These are phyloP conservation scores for Blumeria graminis DNA, from an alignment of 2,329 filamentous ascomycete genomes.

Conservation along the genomic window DNA sequence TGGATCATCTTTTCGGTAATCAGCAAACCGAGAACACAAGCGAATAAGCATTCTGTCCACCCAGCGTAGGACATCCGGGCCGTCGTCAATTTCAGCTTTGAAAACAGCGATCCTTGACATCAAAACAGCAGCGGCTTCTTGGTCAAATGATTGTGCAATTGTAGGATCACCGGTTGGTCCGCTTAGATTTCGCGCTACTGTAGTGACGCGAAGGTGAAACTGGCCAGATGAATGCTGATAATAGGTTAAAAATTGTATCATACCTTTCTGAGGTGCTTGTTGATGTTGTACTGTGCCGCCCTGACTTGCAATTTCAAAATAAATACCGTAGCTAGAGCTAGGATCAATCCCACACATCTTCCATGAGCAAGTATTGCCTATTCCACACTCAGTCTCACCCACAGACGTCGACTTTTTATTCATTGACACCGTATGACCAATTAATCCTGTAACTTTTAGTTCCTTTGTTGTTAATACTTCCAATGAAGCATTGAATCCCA, in stretches of 20 bases:
- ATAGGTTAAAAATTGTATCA: constrained; percentile 97
- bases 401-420: constrained; percentile 98
- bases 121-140: constrained; percentile 87
- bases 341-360: constrained; percentile 99
- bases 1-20: constrained; percentile 94
- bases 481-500: constrained; percentile 94
- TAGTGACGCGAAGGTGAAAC: constrained; percentile 88
- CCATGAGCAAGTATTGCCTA: constrained; percentile 96
- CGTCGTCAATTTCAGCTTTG: constrained; percentile 95
- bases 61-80: constrained; percentile 94
- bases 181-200: constrained; percentile 72
- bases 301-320: constrained; percentile 93
- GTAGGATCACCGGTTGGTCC: constrained; percentile 85
- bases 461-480: constrained; percentile 96
- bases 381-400: constrained; percentile 92
- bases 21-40: constrained; percentile 84
- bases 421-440: constrained; percentile 84
- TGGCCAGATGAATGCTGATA: constrained; percentile 95
- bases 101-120: constrained; percentile 99
- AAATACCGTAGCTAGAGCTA: constrained; percentile 77
- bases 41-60: constrained; percentile 96
- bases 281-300: constrained; percentile 67
- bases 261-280: constrained; percentile 69
- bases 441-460: constrained; percentile 88
- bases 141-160: constrained; percentile 90